These are phyloP conservation scores for Xylaria curta DNA, from an alignment of 495 filamentous ascomycete genomes.

Conservation along the genomic window DNA sequence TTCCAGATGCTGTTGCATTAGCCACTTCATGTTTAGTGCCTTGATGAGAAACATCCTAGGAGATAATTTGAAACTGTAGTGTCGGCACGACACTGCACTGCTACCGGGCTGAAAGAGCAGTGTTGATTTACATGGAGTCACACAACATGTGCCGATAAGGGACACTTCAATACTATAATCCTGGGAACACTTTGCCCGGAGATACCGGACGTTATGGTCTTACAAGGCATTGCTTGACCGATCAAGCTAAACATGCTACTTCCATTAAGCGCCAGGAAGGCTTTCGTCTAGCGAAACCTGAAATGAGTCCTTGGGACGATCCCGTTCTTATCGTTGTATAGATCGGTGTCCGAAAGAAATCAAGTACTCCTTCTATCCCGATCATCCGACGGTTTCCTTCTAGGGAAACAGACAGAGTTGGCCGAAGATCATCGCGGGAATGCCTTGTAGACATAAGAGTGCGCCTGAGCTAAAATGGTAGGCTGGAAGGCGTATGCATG, in stretches of 20 bases:
- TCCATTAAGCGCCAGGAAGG: conserved; percentile 8
- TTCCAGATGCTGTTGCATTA: neutral
- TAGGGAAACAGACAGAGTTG: conserved; percentile 5
- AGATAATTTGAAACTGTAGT: neutral
- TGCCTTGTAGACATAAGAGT: conserved; percentile 23
- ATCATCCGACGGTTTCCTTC: conserved; percentile 9
- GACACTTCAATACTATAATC: neutral
- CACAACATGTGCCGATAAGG: neutral
- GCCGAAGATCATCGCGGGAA: conserved; percentile 19
- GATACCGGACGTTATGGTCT: neutral
- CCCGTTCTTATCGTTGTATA: conserved; percentile 4
- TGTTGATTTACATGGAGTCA: neutral
- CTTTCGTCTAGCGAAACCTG: conserved; percentile 24
- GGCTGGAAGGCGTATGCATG: conserved; percentile 2
- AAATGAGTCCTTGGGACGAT: conserved; percentile 15
- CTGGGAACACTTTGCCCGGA: neutral
- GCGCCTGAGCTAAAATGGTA: conserved; percentile 25
- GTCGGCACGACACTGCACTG: conserved; percentile 4
- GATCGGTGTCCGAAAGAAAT: conserved; percentile 26
- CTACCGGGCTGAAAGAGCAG: neutral
- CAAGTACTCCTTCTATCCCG: conserved; percentile 6
- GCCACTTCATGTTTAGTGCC: neutral
- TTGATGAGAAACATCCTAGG: neutral
- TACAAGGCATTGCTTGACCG: neutral
- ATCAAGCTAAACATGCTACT: neutral